Evolutionary conservation across 495 filamentous ascomycete genomes (phyloP).

Genomic region (Aspergillus saccharolyticus): DNA sequence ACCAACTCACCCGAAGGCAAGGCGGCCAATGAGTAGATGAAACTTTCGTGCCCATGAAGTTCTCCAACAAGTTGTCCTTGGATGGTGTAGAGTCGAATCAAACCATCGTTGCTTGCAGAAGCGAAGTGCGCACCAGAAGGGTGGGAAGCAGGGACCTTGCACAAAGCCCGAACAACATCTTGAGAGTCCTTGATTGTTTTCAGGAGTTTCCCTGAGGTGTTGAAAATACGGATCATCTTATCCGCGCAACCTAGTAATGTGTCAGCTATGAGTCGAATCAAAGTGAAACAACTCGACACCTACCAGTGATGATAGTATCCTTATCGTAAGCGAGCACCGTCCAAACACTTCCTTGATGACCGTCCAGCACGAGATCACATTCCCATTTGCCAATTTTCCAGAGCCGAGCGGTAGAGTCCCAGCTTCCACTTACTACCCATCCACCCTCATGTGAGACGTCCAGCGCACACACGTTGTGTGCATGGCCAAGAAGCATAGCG

Average conservation of each 20-base stretch:
- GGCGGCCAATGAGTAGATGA: conserved; percentile 81
- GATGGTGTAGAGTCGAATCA: conserved; percentile 79
- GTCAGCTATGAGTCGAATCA: conserved; percentile 3
- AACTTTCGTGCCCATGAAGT: conserved; percentile 85
- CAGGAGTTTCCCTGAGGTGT: conserved; percentile 57
- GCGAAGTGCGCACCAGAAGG: conserved; percentile 81
- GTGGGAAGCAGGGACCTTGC: conserved; percentile 70
- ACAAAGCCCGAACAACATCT: conserved; percentile 83
- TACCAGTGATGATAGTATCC: conserved; percentile 76
- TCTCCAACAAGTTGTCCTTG: conserved; percentile 66
- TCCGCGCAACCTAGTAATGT: conserved; percentile 66
- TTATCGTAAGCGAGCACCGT: conserved; percentile 79
- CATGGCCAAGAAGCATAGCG: conserved; percentile 79
- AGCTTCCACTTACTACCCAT: conserved; percentile 86
- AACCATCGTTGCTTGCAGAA: conserved; percentile 81
- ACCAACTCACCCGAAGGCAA: conserved; percentile 82
- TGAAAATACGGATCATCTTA: conserved; percentile 78
- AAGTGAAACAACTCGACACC: conserved; percentile 1
- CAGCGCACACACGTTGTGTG: conserved; percentile 78
- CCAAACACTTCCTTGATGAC: conserved; percentile 82
- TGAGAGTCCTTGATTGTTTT: conserved; percentile 63
- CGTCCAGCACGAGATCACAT: conserved; percentile 61
- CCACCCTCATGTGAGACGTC: conserved; percentile 66
- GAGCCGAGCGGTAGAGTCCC: conserved; percentile 80
- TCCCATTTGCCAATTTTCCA: conserved; percentile 79